Evolutionary conservation across 139 green algal genomes (phyloP).

Genomic region (Edaphochlamys debaryana): DNA sequence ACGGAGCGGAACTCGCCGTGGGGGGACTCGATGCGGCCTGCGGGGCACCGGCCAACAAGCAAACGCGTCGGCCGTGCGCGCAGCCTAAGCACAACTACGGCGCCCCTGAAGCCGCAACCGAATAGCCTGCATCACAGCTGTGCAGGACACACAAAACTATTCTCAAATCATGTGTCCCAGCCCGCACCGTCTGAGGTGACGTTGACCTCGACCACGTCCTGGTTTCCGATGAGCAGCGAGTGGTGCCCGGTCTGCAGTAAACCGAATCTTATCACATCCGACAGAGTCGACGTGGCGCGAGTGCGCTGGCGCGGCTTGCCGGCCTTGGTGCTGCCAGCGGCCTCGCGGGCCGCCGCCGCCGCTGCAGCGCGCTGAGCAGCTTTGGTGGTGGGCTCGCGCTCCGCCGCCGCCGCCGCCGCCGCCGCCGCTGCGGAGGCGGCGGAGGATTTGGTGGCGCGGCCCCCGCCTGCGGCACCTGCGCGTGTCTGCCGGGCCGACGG

Average conservation of each 20-base stretch:
- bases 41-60: neutral
- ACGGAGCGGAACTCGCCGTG: slow-evolving; percentile 65
- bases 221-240: slow-evolving; percentile 26
- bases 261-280: slow-evolving; percentile 1
- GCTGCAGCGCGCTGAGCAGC: neutral
- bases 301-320: slow-evolving; percentile 21
- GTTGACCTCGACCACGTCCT: slow-evolving; percentile 14
- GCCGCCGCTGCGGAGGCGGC: neutral
- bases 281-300: neutral
- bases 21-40: slow-evolving; percentile 62
- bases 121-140: too few species aligned
- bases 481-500: neutral
- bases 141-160: too few species aligned
- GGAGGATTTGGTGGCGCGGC: too few species aligned
- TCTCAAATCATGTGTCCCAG: too few species aligned
- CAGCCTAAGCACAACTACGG: too few species aligned
- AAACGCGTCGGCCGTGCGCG: too few species aligned
- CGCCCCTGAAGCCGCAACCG: too few species aligned
- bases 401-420: neutral
- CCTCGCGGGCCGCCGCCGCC: slow-evolving; percentile 3
- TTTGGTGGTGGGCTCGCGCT: neutral
- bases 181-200: slow-evolving; percentile 7
- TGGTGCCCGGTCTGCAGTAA: neutral
- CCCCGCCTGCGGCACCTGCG: neutral
- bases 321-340: neutral